phyloP scores from a whole-genome alignment of 331 rosid species.

The Pyrus hybrid region DNA sequence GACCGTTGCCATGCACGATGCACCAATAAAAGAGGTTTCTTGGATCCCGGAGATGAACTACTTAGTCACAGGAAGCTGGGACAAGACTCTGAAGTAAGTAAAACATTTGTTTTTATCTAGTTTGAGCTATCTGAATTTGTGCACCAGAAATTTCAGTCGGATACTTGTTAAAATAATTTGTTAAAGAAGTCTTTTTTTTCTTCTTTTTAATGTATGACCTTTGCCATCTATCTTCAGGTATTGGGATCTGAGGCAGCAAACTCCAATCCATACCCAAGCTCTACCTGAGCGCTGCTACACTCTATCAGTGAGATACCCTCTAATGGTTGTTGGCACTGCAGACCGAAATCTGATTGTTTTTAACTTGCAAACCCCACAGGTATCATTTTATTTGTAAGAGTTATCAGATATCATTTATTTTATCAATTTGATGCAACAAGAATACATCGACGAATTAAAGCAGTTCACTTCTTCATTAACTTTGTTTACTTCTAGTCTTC shows the following conservation, averaged over 20 bases:
- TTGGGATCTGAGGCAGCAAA: conserved; percentile 94
- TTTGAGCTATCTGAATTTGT: background rate
- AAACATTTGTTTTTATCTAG: background rate
- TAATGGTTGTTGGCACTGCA: conserved; percentile 85
- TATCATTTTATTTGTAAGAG: conserved; percentile 12
- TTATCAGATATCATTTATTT: background rate
- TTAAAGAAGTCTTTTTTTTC: background rate
- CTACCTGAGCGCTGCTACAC: conserved; percentile 90
- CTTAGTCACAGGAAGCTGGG: conserved; percentile 85
- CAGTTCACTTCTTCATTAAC: background rate
- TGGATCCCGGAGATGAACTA: conserved; percentile 91
- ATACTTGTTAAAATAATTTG: background rate
- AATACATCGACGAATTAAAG: background rate
- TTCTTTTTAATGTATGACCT: background rate
- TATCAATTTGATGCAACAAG: background rate
- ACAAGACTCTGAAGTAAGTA: conserved; percentile 67
- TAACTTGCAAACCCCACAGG: conserved; percentile 93
- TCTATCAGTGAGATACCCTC: conserved; percentile 56
- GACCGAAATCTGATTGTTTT: conserved; percentile 80
- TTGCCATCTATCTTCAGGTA: conserved; percentile 31
- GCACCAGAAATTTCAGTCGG: background rate
- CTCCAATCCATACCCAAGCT: conserved; percentile 81
- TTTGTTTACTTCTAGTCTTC: background rate
- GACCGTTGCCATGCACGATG: conserved; percentile 94
- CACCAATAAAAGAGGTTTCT: conserved; percentile 63